Conservation (phyloP, 2,329 filamentous ascomycete genomes). For the Diaporthe caulivora region DNA sequence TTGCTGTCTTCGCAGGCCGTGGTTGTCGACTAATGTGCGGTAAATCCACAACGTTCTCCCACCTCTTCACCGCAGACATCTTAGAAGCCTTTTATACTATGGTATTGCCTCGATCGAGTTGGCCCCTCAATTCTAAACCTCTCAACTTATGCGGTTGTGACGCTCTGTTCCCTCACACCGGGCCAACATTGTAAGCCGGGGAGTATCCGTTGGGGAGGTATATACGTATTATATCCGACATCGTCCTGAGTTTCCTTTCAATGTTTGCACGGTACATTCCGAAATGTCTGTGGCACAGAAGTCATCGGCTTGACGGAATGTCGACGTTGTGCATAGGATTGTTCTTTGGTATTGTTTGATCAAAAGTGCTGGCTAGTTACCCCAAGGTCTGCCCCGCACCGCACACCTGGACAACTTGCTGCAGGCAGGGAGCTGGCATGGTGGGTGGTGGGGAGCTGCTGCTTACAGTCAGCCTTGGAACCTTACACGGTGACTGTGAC, state of each 20-base stretch:
- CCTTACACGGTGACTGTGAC: conserved; percentile 11
- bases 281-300: background rate
- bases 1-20: background rate
- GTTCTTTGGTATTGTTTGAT: conserved; percentile 22
- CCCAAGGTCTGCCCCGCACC: conserved; percentile 16
- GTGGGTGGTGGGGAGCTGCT: conserved; percentile 25
- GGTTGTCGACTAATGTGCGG: background rate
- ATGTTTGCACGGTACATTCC: background rate
- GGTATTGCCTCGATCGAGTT: no score
- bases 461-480: conserved; percentile 21
- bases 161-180: no score
- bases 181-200: background rate
- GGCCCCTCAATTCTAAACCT: background rate
- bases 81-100: background rate
- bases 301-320: background rate
- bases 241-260: background rate
- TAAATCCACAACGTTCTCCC: background rate
- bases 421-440: conserved; percentile 8
- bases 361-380: background rate
- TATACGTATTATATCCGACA: no score
- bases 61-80: background rate
- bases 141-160: background rate
- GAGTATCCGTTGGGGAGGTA: no score
- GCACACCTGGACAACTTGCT: background rate
- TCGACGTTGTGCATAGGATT: conserved; percentile 7